Base-by-base conservation (phyloP, 805 yeast genomes). In the Limtongia smithiae region DNA sequence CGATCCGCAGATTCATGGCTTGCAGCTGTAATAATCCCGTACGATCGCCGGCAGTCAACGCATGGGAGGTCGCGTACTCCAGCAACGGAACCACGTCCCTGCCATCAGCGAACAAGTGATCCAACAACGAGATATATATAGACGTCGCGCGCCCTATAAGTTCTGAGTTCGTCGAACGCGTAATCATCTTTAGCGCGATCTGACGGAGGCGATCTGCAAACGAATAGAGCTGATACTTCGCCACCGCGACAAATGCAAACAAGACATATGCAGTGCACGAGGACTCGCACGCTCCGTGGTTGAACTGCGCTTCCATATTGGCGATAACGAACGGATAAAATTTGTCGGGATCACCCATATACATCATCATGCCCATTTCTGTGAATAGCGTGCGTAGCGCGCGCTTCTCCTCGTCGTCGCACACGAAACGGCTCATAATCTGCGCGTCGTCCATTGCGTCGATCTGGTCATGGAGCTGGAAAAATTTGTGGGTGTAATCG, bases 1-100 rank as follows among this genome's bases (percentile, higher is more conserved):
- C n/a, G 17, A 41, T 25, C 12, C 41, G 25, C 21, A 54, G 11
- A 27, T 22, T 38, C 30, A 41, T 32, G 15, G 54, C 41, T 27
- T 48, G 44, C 14, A 54, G 38, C 44, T 54, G 52, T 28, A 50
- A 34, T 27, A 54, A 20, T 8, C 45, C 33, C 11, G 43, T 27
- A 15, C 57, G 35, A 36, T 54, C 58, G n/a, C 58, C 58, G 7
- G 54, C 27, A 15, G 39, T 37, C 18, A 54, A 27, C 1, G 58
- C 52, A 17, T 44, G 46, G 27, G 32, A 17, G 11, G 43, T 21
- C 3, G 44, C 49, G 1, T 18, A 28, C 11, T 39, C 30, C 12
- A 28, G n/a, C n/a, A 28, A 17, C 3, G 24, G n/a, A 3, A 24
- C 20, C 12, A 40, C 33, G 22, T 38, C n/a, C 11, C 22, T 15